Base-by-base conservation (phyloP, 208 protist genomes). In the Naegleria gruberi region DNA sequence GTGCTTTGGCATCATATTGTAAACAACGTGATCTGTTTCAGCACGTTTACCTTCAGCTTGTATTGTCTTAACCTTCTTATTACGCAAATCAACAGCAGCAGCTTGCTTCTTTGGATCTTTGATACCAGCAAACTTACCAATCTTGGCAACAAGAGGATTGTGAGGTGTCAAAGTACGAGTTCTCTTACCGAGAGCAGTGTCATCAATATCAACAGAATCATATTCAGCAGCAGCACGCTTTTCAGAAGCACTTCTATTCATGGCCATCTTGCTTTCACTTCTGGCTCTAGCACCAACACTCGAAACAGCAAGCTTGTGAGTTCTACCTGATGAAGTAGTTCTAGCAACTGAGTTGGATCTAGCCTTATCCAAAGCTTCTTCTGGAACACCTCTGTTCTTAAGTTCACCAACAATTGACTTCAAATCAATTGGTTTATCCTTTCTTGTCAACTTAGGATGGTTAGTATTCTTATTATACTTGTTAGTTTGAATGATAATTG, bases 1-100 rank as follows among this genome's bases (percentile, higher is more conserved):
- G 94, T 99, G 98, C 94, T 99, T 99, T 26, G 98, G 98, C 92
- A 95, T 98, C 34, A 97, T 87, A 94, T 97, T 96, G 86, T 93
- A 94, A 46, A 99, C 92, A 92, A 95, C 93, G 89, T 97, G 95
- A 92, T 99, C 98, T 89, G 95, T 95, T 93, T 99, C 98, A 77
- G 97, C 95, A 91, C 96, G 96, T 85, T 94, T 95, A 4, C 94
- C 96, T 89, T 95, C 92, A 47, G 93, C 93, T 44, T 94, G 94
- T 47, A 94, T 93, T 73, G 93, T 93, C 17, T 94, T 94, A 15
- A 89, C 90, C 93, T 97, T 96, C 51, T 96, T 93, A 89, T 96
- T 95, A 92, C 94, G 96, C 42, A 97, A 91, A 92, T 97, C 96
- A 89, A 97, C 95, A 37, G 96, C 96, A 10, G 93, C 92, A 73